These are phyloP conservation scores for Draba incana DNA, from an alignment of 345 rosid species.

Conservation along the genomic window DNA sequence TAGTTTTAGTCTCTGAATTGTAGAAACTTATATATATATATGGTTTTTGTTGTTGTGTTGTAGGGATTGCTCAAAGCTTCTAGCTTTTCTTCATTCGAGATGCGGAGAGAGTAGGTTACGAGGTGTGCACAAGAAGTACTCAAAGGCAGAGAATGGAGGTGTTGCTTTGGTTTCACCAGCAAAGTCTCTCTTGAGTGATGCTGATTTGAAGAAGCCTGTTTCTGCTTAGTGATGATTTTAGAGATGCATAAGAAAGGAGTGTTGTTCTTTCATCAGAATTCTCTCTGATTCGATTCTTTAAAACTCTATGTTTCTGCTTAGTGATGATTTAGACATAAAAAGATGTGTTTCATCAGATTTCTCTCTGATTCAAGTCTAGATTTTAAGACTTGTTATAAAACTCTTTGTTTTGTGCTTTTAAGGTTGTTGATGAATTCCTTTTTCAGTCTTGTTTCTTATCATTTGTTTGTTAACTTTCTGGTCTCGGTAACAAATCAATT, in stretches of 20 bases:
- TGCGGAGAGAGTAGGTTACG: conserved; percentile 68
- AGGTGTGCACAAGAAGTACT: conserved; percentile 66
- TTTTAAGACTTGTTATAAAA: too few relatives aligned
- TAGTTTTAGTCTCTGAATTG: background rate
- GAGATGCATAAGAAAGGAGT: background rate
- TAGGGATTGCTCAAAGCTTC: conserved; percentile 74
- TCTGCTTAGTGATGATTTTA: conserved; percentile 27
- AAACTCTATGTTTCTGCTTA: too few relatives aligned
- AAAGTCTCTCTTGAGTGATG: conserved; percentile 41
- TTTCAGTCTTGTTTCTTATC: too few relatives aligned
- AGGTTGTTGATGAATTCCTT: too few relatives aligned
- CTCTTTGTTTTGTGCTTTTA: too few relatives aligned
- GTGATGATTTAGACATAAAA: too few relatives aligned
- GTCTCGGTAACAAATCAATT: too few relatives aligned
- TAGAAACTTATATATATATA: background rate
- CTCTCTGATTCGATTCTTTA: conserved; percentile 31
- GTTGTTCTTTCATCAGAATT: conserved; percentile 30
- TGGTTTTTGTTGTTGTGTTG: background rate
- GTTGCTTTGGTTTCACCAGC: conserved; percentile 73
- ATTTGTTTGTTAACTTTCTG: too few relatives aligned
- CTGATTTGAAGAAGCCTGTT: conserved; percentile 28
- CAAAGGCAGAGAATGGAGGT: conserved; percentile 52
- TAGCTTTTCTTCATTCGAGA: conserved; percentile 55
- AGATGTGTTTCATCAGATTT: too few relatives aligned
- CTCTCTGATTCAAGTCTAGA: too few relatives aligned